Evolutionary conservation across 768 basidiomycete genomes (phyloP), one percentile per base, ranked within the genome.

Genomic region (Boletus sp.): DNA sequence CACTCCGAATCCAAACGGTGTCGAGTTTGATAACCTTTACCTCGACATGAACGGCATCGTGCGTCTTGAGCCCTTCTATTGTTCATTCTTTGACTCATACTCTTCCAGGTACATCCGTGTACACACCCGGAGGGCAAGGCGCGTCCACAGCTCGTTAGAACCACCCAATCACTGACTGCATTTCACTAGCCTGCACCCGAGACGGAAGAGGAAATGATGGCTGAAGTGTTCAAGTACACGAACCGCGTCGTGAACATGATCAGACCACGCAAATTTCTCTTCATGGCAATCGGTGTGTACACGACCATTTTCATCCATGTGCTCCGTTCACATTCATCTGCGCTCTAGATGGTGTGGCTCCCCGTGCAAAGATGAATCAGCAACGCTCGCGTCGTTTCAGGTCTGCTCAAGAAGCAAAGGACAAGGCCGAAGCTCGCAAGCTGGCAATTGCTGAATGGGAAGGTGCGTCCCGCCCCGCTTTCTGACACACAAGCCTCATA

Each of bases 1-100:
- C 32, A 69, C 76, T 37, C 80, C 90, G 33, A 99, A 99, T 72
- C 97, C 97, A n/a, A 99, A 99, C 71, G 93, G 89, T 28, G 78
- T 80, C 56, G 97, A 99, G 76, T 93, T 95, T 63, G 97, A 99
- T 76, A 94, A 92, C 71, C 78, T 99, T 46, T 99, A 99, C 72
- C 80, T 99, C 42, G 96, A 99, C 71, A 98, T 99, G 97, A 99
- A 99, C 72, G 97, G 93, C 63, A 98, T 98, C 71, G 97, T 93
- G 63, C 62, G 88, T 61, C 20, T 14, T 20, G 10, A 29, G 5
- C 29, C 14, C 9, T 35, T 44, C 20, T 15, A 11, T 41, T 37
- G 7, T 49, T n/a, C 8, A 37, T 47, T 11, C 51, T 48, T 29
- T 49, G 6, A 45, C 36, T 44, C 28, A 59, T 10, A 7, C 12